Evolutionary conservation across 2,329 filamentous ascomycete species (phyloP).

Genomic region (Sodiomyces alkalinus): DNA sequence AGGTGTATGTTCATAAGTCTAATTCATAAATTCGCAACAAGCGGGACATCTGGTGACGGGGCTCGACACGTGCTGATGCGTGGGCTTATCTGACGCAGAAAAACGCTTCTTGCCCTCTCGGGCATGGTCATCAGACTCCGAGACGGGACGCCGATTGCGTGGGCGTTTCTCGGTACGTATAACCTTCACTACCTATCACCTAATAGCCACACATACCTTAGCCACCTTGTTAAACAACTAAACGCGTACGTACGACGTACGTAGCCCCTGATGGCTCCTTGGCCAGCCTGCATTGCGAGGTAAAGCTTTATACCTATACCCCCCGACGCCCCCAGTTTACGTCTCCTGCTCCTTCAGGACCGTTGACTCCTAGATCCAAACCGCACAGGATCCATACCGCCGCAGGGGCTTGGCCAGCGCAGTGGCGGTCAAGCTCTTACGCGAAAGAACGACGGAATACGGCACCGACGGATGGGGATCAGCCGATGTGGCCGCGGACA

Average conservation of each 20-base stretch:
- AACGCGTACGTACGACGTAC: too few species aligned
- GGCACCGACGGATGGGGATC: constrained; percentile 36
- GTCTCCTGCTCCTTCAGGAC: too few species aligned
- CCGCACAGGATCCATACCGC: constrained; percentile 36
- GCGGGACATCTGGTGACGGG: neutral
- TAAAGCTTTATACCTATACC: constrained; percentile 5
- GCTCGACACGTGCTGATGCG: too few species aligned
- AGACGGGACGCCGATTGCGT: constrained; percentile 39
- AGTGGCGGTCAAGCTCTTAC: constrained; percentile 42
- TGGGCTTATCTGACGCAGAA: constrained; percentile 12
- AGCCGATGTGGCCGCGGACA: constrained; percentile 49
- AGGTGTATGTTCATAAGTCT: constrained; percentile 22
- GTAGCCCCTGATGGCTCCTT: constrained; percentile 45
- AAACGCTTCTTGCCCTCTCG: constrained; percentile 27
- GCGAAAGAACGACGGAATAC: constrained; percentile 28
- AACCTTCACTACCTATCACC: neutral
- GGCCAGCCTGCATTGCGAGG: constrained; percentile 44
- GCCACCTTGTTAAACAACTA: too few species aligned
- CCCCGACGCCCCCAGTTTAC: too few species aligned
- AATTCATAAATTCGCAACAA: neutral
- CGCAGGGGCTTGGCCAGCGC: constrained; percentile 48
- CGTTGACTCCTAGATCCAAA: neutral
- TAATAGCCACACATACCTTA: too few species aligned
- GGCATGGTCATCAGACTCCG: constrained; percentile 29
- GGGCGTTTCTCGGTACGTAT: constrained; percentile 40